Evolutionary conservation across 306 rosid species (phyloP), one percentile per base, ranked within the genome.

Genomic region (Nissolia schottii): DNA sequence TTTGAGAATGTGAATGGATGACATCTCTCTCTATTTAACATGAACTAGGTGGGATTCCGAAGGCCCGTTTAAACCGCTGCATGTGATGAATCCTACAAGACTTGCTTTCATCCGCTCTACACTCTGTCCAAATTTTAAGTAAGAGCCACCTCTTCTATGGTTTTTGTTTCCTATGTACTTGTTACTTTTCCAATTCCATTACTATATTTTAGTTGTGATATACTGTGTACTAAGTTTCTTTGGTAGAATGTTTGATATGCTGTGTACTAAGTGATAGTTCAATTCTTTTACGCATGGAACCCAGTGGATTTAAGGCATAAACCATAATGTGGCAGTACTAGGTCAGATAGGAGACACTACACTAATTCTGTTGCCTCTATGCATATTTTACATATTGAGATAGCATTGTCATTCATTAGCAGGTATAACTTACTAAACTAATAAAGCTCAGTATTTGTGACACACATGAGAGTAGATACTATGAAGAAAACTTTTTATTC

Each of bases 1-100:
- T 37, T 27, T 49, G 41, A 23, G 35, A 57, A 9, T 57, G 25
- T 41, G 14, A 5, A 41, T 50, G 63, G 18, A 25, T 64, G 20
- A 34, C 40, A 16, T 65, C 6, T 58, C 16, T 60, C 10, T 53
- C 2, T 49, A 78, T 67, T 3, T 53, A 25, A n/a, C 8, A n/a
- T 0, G 70, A 0, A 57, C 22, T 80, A 94, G 97, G 96, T 91
- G 99, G 99, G 95, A 94, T 80, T 86, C 93, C 29, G 96, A 86
- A 82, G 97, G 99, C 5, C 96, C 96, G 1, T 91, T 89, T 74
- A 91, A 91, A 72, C 97, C 99, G n/a, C 77, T 94, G 80, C 99
- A 94, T 81, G 74, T 48, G 62, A 64, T 94, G 89, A 94, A 94
- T 84, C 96, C 99, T n/a, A 79, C 95, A 35, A 86, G 97, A 77